Base-by-base conservation (phyloP, 179 eudicot genomes). In the Gypsophila paniculata region DNA sequence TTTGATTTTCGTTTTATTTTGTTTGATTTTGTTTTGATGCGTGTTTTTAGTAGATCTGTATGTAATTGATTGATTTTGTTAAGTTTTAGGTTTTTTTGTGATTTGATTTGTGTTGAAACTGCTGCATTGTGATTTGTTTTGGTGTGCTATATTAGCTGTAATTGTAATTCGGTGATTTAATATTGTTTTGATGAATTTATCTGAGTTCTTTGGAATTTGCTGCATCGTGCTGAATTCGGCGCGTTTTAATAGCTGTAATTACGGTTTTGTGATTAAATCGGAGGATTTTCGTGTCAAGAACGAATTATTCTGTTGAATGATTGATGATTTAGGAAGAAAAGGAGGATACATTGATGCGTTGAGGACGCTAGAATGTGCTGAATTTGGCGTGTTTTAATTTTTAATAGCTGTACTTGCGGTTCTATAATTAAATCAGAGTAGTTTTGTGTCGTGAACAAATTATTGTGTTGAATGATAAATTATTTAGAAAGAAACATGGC, bases 41-140 rank as follows among this genome's bases (percentile, higher is more conserved):
- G 2, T 19, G 32, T 57, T 19, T 29, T 55, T 9, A 18, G 8
- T 75, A 39, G 75, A 70, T 65, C 59, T 68, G 72, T 42, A 32
- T 23, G n/a, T 57, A 39, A 8, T 22, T 57, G 61, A 57, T 29
- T 68, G 8, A 0, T 22, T 22, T 72, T 49, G 42, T 65, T 29
- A 5, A 8, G 12, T 17, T 51, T 72, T 58, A 55, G 76, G 34
- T 65, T 71, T 23, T 44, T 18, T n/a, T 22, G 17, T 60, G 18
- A 17, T 49, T 61, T 42, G 19, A 58, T 53, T 18, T 9, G 18
- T 53, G 23, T 5, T 71, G 11, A 72, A 65, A 12, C 23, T 58
- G 4, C 26, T 18, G 14, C 63, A 44, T 39, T 66, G 21, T 42
- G 8, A 6, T 42, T 42, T 42, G 8, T 42, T 42, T 42, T 42